Base-by-base conservation (phyloP, 1,284 basidiomycete genomes). In the Ceratobasidium sp. region DNA sequence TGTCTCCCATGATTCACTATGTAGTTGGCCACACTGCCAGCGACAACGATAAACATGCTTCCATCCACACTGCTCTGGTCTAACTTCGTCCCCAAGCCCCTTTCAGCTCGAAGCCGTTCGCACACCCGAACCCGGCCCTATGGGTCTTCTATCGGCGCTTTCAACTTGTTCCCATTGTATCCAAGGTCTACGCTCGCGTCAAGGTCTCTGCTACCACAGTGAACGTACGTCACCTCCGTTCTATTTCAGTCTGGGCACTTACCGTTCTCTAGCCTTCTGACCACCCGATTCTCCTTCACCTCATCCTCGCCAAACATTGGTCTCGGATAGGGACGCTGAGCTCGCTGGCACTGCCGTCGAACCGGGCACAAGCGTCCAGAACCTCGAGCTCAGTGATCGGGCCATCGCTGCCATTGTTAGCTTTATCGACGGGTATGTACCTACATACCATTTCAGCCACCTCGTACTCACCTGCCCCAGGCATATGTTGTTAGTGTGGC, bases 231-330 rank as follows among this genome's bases (percentile, higher is more conserved):
- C 22, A n/a, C 59, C 2, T 8, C 36, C 22, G 27, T 15, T 27
- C 22, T n/a, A 5, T 54, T 60, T 60, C 57, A 44, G 33, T n/a
- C 19, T 27, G 19, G n/a, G 8, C 27, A 19, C 41, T 31, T 6
- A 45, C 53, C 36, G 17, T 22, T 19, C 19, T 45, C 4, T 27
- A 69, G 66, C 17, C 66, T 3, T 53, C 57, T 44, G 66, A 69
- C 54, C 33, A 44, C 24, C 45, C 41, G 22, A 56, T 69, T 6
- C 41, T 69, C 31, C 36, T 22, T 11, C 45, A 69, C 54, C 53
- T 41, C 41, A 69, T 69, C 66, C 51, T 69, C 53, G 53, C 53
- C 14, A 51, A 57, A 56, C 51, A 69, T 1, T 69, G 66, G 66
- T 53, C 66, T 4, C 24, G 51, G 36, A 51, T 53, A 56, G 51